Conservation (phyloP, 352 stramenopile species). For the Phytopythium mirpurense region DNA sequence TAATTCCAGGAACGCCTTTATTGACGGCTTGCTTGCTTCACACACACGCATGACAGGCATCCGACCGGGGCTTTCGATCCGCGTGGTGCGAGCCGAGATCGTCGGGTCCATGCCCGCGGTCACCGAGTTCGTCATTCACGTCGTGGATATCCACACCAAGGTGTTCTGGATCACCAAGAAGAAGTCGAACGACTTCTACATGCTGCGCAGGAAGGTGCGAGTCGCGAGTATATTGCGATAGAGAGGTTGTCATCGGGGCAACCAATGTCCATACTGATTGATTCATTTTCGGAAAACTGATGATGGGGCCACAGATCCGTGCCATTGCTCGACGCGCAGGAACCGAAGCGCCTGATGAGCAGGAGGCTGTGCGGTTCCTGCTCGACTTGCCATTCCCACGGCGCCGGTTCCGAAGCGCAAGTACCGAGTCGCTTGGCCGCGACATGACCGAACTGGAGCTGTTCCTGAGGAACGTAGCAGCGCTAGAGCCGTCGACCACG, state of each 20-base stretch:
- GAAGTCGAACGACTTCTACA: conserved; percentile 67
- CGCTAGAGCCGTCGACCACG: conserved; percentile 50
- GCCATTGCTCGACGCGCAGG: conserved; percentile 31
- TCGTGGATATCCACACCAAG: conserved; percentile 73
- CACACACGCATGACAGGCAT: conserved; percentile 28
- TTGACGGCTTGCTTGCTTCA: background rate
- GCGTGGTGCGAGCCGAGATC: conserved; percentile 58
- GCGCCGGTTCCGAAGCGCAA: conserved; percentile 46
- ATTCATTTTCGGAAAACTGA: background rate
- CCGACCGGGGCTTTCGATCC: conserved; percentile 62
- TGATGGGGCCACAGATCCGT: conserved; percentile 18
- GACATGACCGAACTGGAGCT: conserved; percentile 61
- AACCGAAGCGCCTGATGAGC: conserved; percentile 28
- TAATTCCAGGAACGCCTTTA: background rate
- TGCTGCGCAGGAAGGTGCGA: conserved; percentile 58
- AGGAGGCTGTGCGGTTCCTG: conserved; percentile 65
- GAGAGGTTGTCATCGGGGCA: too few relatives aligned
- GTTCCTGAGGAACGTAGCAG: conserved; percentile 68
- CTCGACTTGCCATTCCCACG: conserved; percentile 69
- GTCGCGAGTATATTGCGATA: too few relatives aligned
- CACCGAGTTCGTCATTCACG: conserved; percentile 71
- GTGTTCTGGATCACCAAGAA: conserved; percentile 85
- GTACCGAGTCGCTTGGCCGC: conserved; percentile 33
- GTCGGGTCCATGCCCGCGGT: conserved; percentile 48
- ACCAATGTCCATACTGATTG: background rate